Percentiles rank a stretch among this genome's conserved stretches.
Evolutionary conservation across 192 early-diverging fungal species (phyloP).

Genomic region (Phycomyces nitens): DNA sequence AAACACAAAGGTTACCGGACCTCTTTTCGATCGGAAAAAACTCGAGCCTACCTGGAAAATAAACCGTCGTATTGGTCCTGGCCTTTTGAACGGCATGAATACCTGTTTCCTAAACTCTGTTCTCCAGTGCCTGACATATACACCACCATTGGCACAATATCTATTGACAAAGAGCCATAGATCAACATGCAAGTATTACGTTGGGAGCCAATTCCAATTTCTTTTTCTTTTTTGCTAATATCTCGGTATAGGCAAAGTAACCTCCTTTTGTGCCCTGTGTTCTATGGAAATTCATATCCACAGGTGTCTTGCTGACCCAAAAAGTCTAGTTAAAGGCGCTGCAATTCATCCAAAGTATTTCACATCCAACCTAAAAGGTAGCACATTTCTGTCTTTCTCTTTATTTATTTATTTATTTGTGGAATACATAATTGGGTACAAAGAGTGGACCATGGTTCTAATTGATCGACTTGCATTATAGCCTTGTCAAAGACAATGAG

Average conservation of each 20-base stretch:
- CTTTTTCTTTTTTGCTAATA: background rate
- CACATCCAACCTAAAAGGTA: conserved; percentile 61
- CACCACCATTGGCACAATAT: conserved; percentile 68
- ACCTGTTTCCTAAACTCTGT: conserved; percentile 82
- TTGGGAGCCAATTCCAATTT: background rate
- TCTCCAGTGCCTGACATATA: conserved; percentile 75
- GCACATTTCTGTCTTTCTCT: conserved; percentile 2
- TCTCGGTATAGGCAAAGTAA: conserved; percentile 38
- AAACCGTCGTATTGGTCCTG: conserved; percentile 59
- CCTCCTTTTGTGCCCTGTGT: conserved; percentile 72
- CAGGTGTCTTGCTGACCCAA: conserved; percentile 48
- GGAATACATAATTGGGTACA: background rate
- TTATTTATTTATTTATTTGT: background rate
- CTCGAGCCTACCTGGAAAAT: conserved; percentile 53
- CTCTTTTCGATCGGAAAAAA: conserved; percentile 55
- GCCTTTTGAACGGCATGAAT: conserved; percentile 69
- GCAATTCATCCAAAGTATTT: conserved; percentile 66
- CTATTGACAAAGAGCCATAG: conserved; percentile 59
- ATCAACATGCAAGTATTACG: conserved; percentile 47
- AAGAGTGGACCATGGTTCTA: background rate
- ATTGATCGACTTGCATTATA: conserved; percentile 15
- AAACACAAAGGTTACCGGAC: conserved; percentile 17
- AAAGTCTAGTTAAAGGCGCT: conserved; percentile 23
- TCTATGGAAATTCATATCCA: conserved; percentile 63
- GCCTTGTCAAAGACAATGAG: conserved; percentile 74